Evolutionary conservation across 2,329 filamentous ascomycete species (phyloP), one percentile per base, ranked within the genome.

Genomic region (Rhynchosporium secalis): DNA sequence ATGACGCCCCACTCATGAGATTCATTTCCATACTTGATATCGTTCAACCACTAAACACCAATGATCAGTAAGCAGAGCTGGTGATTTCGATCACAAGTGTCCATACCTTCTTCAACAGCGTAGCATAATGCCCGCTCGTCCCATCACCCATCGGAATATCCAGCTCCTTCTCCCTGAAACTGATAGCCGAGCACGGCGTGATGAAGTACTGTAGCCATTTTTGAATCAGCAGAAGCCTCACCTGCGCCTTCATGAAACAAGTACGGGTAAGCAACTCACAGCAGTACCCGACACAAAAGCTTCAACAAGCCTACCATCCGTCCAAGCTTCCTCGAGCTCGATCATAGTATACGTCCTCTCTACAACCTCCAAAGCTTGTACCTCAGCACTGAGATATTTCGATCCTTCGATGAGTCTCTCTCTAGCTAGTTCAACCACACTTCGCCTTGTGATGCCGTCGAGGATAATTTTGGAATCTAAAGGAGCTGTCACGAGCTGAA

Each of bases 261-360:
- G 1, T 13, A 33, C 5, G 29, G 8, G 13, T 3, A 29, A 12
- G 33, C 57, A 66, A 83, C 86, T 80, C 80, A 89, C 87, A 62
- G 93, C 93, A 65, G 93, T 97, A 13, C 93, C 93, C 33, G 90
- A 86, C 3, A 90, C 90, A 73, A 96, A 97, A 1, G 90, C 84
- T 78, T 96, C 93, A 6, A 96, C 75, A 46, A 96, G 74, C 3
- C 92, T 81, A 2, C 91, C 92, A 72, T 96, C 91, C 46, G 82
- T 78, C 40, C 85, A 78, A 0, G 92, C 92, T 73, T 88, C 83
- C 31, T 87, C 73, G 8, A 97, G 76, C 76, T 96, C 92, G 33
- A 81, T 77, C 73, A 97, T 96, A 26, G 86, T 91, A 77, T 92
- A 95, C 66, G 85, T 86, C 69, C 89, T 82, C 84, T 96, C 92